Evolutionary conservation across 805 yeast genomes (phyloP).

Genomic region (Grigorovia transvaalensis): DNA sequence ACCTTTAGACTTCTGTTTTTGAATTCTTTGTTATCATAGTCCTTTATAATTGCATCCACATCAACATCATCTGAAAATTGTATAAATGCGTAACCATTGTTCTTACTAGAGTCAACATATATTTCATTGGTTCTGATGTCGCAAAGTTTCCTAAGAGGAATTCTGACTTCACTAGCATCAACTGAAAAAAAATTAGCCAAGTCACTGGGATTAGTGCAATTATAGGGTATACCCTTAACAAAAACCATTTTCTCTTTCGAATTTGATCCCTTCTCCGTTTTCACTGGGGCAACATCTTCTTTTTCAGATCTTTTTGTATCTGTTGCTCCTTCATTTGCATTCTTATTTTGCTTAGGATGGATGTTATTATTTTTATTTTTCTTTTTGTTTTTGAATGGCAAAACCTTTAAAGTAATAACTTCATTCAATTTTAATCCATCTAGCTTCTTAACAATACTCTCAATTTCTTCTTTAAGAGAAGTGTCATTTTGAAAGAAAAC

Average conservation of each 20-base stretch:
- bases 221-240: background rate
- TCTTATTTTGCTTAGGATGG: background rate
- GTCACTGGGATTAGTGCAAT: background rate
- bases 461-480: background rate
- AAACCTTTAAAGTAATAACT: background rate
- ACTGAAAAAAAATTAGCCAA: background rate
- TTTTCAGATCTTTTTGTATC: background rate
- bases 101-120: background rate
- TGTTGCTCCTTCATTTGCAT: background rate
- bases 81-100: background rate
- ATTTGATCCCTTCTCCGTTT: background rate
- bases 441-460: background rate
- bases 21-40: background rate
- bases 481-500: background rate
- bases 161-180: background rate
- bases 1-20: background rate
- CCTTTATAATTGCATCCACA: background rate
- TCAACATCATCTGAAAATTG: background rate
- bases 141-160: background rate
- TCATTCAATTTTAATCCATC: background rate
- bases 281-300: background rate
- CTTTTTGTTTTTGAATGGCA: too few relatives aligned
- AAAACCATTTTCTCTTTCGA: background rate
- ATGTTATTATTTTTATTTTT: background rate
- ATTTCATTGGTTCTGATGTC: background rate